Conservation (phyloP, 768 basidiomycete genomes). For the Kwoniella heveanensis region DNA sequence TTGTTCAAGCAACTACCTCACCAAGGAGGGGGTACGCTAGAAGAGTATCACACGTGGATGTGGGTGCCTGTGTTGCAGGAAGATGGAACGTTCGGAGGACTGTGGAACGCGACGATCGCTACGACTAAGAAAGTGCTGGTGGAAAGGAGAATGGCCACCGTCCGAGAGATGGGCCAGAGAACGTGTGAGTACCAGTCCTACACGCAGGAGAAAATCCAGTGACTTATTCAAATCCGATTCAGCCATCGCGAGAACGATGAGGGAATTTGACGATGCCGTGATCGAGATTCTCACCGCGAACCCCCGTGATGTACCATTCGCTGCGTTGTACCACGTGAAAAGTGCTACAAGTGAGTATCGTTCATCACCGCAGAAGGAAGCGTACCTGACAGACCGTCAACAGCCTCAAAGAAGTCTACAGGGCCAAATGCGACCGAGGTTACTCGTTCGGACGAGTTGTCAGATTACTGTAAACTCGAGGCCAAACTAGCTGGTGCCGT, state of each 20-base stretch:
- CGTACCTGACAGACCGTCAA: neutral
- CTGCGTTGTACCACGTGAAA: slow-evolving; percentile 49
- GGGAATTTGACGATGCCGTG: slow-evolving; percentile 47
- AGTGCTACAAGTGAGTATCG: slow-evolving; percentile 15
- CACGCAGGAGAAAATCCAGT: too few species aligned
- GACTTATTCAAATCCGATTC: too few species aligned
- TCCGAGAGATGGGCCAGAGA: slow-evolving; percentile 49
- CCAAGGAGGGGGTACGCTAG: slow-evolving; percentile 39
- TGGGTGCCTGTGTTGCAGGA: slow-evolving; percentile 50
- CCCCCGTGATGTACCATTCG: slow-evolving; percentile 48
- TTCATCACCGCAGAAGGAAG: neutral
- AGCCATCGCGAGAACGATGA: slow-evolving; percentile 47
- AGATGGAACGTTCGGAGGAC: slow-evolving; percentile 45
- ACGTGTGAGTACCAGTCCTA: too few species aligned
- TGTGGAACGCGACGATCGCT: slow-evolving; percentile 52
- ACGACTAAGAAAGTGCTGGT: slow-evolving; percentile 50
- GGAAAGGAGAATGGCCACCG: slow-evolving; percentile 44
- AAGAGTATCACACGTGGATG: slow-evolving; percentile 52
- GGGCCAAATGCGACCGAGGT: slow-evolving; percentile 9
- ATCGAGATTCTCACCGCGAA: slow-evolving; percentile 43
- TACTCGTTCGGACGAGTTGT: slow-evolving; percentile 7
- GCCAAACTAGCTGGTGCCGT: slow-evolving; percentile 43
- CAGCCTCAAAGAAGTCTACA: slow-evolving; percentile 3
- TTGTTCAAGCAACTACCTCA: slow-evolving; percentile 44
- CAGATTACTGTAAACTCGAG: slow-evolving; percentile 4